Evolutionary conservation across 2,329 filamentous ascomycete species (phyloP), one percentile per base, ranked within the genome.

Genomic region (Sporothrix protearum): DNA sequence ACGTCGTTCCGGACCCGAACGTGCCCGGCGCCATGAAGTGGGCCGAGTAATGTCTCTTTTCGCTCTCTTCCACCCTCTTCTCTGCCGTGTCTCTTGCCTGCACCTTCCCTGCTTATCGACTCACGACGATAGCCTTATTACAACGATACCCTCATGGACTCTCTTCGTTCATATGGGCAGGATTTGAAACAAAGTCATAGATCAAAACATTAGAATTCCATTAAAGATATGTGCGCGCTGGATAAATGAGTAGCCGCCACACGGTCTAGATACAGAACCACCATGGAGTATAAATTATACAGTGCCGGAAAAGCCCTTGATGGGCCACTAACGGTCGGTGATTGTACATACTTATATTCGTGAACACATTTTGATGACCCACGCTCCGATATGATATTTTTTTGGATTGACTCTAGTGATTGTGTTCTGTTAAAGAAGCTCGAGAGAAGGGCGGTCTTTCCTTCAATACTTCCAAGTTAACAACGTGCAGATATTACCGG

Each of bases 1-100:
- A 82, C 75, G 83, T 85, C 39, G 82, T 83, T 72, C 76, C 79
- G 61, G 80, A 82, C 75, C 78, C 80, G 30, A 75, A 76, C 61
- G 77, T 77, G 68, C 78, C 79, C 1, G 80, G 80, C 25, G 78
- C 77, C 55, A 79, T 81, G 76, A 77, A 77, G 68, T 82, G 80
- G 80, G 79, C 78, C 55, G 71, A 78, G 19, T 75, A 49, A 59
- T 3, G 61, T 47, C 39, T 51, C 6, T 12, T 47, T 25, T 51
- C 6, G 5, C 6, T 66, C 39, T 49, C 14, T 25, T 39, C 19
- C 2, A 14, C 22, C 28, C 2, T 45, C 16, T 61, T 5, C 19
- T 8, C 14, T 39, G 25, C 16, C 7, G 55, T 33, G 2, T 45
- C 25, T 28, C 36, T 10, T n/a, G 19, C 8, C n/a, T 22, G 12